These are phyloP conservation scores for Phytophthora sp. DNA, from an alignment of 352 stramenopile genomes.

Conservation along the genomic window DNA sequence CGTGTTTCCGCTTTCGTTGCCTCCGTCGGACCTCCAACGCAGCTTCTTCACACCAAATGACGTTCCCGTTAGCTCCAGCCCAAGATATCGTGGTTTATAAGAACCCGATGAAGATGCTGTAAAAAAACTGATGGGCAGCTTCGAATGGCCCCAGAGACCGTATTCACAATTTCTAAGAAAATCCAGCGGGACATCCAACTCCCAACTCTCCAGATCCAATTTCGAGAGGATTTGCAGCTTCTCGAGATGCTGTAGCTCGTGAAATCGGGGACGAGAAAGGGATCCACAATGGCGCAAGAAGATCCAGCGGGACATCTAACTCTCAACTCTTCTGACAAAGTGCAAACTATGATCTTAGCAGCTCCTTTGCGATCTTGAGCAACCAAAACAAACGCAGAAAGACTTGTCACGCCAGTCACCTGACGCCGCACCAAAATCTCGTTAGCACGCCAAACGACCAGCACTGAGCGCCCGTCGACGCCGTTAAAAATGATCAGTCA, in stretches of 20 bases:
- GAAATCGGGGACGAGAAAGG: slow-evolving; percentile 38
- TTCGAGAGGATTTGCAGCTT: slow-evolving; percentile 40
- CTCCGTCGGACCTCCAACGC: slow-evolving; percentile 6
- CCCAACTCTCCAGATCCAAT: too few relatives aligned
- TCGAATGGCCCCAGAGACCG: slow-evolving; percentile 23
- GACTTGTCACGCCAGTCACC: neutral
- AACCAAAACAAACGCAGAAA: slow-evolving; percentile 18
- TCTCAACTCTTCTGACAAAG: slow-evolving; percentile 4
- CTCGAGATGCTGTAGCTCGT: slow-evolving; percentile 37
- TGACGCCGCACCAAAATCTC: neutral
- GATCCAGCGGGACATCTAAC: neutral
- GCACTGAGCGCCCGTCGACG: slow-evolving; percentile 4
- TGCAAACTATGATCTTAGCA: slow-evolving; percentile 9
- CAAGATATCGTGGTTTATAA: neutral
- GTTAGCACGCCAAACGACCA: neutral
- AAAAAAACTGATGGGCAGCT: slow-evolving; percentile 10
- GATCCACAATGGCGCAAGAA: slow-evolving; percentile 11
- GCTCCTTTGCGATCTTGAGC: slow-evolving; percentile 25
- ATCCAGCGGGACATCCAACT: too few relatives aligned
- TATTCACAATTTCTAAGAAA: too few relatives aligned
- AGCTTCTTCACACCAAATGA: slow-evolving; percentile 19
- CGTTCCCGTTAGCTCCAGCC: neutral
- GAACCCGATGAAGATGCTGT: slow-evolving; percentile 6
- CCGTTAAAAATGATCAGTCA: slow-evolving; percentile 11
- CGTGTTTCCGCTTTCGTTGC: slow-evolving; percentile 26